phyloP scores from a whole-genome alignment of 176 grass and related monocot species.

The Musa acuminata region DNA sequence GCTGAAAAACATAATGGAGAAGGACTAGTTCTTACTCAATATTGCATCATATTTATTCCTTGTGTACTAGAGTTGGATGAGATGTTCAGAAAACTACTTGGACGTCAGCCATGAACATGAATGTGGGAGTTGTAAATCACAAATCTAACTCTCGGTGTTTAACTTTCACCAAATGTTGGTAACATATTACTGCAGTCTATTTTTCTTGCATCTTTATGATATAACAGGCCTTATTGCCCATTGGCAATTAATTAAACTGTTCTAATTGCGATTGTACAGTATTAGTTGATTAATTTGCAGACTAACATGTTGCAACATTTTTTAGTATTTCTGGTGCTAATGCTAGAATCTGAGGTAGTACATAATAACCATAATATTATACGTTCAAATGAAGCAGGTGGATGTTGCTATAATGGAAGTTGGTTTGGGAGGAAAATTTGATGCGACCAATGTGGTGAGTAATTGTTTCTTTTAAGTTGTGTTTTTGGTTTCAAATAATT shows the following conservation, averaged over 20 bases:
- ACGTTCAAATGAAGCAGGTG: slow-evolving; percentile 43
- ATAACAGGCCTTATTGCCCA: background rate
- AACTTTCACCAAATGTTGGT: background rate
- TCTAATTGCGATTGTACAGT: background rate
- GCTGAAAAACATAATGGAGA: too few species aligned
- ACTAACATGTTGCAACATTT: background rate
- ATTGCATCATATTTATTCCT: background rate
- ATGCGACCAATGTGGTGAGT: slow-evolving; percentile 93
- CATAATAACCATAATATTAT: background rate
- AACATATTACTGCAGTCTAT: background rate
- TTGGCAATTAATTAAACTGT: background rate
- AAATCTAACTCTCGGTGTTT: background rate
- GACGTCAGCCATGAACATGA: background rate
- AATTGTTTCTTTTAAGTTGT: background rate
- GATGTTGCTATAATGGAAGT: slow-evolving; percentile 96
- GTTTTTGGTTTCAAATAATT: background rate
- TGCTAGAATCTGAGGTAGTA: background rate
- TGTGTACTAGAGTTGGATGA: background rate
- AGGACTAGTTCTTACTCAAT: too few species aligned
- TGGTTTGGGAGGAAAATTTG: slow-evolving; percentile 93
- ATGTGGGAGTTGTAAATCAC: background rate
- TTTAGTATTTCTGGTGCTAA: background rate
- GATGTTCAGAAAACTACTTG: background rate
- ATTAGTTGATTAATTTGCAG: background rate
- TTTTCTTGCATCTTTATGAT: too few species aligned